Conservation (phyloP, 768 basidiomycete species). For the Russula brevipes region DNA sequence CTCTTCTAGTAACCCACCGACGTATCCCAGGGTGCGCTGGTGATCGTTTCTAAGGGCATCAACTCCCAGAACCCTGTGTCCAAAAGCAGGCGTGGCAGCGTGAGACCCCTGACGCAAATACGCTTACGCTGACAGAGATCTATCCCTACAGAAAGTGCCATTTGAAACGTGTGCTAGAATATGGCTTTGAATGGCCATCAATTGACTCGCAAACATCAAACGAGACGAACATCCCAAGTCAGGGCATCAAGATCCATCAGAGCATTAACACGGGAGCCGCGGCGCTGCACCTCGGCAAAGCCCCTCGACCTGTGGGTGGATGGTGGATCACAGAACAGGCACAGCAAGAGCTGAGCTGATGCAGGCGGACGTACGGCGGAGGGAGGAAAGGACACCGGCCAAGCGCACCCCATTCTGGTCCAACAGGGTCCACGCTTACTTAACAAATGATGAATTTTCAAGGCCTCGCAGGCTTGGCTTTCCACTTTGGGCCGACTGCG, state of each 20-base stretch:
- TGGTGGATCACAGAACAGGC: too few species aligned
- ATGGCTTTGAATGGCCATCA: not conserved
- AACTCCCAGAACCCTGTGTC: not conserved
- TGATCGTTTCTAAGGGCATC: constrained; percentile 7
- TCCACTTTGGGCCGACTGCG: not conserved
- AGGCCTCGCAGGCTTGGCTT: not conserved
- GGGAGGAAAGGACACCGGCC: not conserved
- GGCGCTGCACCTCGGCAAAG: too few species aligned
- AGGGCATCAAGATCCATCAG: not conserved
- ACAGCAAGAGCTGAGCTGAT: too few species aligned
- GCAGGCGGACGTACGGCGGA: not conserved
- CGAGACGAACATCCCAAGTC: not conserved
- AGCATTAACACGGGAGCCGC: too few species aligned
- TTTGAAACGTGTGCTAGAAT: not conserved
- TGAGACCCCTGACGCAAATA: not conserved
- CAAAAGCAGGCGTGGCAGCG: not conserved
- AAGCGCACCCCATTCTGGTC: not conserved
- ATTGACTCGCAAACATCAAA: not conserved
- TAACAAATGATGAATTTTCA: too few species aligned
- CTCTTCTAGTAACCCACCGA: not conserved
- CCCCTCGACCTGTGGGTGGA: too few species aligned
- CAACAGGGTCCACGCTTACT: too few species aligned
- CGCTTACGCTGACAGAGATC: not conserved
- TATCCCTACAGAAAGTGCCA: too few species aligned
- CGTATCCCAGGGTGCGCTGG: not conserved